Evolutionary conservation across 805 yeast genomes (phyloP).

Genomic region (Kodamaea restingae): DNA sequence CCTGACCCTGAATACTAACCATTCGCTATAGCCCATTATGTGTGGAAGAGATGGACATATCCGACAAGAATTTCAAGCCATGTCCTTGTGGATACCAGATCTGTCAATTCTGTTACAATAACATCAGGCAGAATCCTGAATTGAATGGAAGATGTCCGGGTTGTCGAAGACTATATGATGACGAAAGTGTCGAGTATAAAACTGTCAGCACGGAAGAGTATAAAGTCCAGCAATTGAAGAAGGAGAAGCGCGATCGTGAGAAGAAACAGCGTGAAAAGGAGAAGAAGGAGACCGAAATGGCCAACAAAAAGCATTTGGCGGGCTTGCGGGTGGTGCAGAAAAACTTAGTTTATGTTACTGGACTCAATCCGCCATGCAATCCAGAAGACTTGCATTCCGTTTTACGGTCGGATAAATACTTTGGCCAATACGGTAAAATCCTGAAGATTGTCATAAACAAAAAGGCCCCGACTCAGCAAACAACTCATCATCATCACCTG

Average conservation of each 20-base stretch:
- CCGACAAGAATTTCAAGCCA: conserved; percentile 96
- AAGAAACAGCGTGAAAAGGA: conserved; percentile 86
- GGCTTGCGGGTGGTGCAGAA: conserved; percentile 98
- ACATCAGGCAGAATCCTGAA: conserved; percentile 92
- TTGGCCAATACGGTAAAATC: conserved; percentile 98
- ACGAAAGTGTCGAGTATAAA: conserved; percentile 85
- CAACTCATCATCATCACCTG: conserved; percentile 37
- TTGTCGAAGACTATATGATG: conserved; percentile 91
- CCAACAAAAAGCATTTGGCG: conserved; percentile 81
- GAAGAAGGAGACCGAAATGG: conserved; percentile 82
- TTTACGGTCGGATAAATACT: conserved; percentile 84
- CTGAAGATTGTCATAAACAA: conserved; percentile 90
- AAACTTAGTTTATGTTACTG: conserved; percentile 93
- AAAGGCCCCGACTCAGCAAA: conserved; percentile 47
- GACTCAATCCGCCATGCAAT: conserved; percentile 79
- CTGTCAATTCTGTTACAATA: conserved; percentile 97
- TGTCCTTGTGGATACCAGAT: conserved; percentile 99
- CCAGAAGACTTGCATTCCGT: conserved; percentile 81
- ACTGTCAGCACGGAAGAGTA: conserved; percentile 81
- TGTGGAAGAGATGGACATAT: conserved; percentile 95
- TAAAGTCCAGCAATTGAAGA: conserved; percentile 75
- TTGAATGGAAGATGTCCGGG: conserved; percentile 96
- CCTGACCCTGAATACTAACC: conserved; percentile 18
- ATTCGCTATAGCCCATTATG: conserved; percentile 68
- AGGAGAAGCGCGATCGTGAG: conserved; percentile 76